Evolutionary conservation across 2,329 filamentous ascomycete species (phyloP), one percentile per base, ranked within the genome.

Genomic region (Cladosporium halotolerans): DNA sequence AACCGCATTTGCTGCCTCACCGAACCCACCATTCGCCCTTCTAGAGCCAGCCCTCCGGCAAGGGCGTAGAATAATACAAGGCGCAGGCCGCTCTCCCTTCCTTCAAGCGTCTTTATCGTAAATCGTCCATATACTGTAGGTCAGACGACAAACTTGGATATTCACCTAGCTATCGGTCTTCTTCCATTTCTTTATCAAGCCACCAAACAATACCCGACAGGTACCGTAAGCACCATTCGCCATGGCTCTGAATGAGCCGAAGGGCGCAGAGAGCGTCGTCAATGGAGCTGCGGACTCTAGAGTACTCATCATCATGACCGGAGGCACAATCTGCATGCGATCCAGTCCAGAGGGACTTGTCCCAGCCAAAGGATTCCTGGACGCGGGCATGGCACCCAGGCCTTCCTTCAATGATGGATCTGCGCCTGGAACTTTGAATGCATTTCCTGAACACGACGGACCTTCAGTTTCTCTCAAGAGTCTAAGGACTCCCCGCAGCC

Each of bases 301-400:
- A 42, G 87, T 96, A 10, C 77, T 96, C 59, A 86, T 96, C 64
- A 88, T 96, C 70, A 92, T 95, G 75, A 96, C 91, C 10, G 90
- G 80, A 56, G 87, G 86, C 42, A 90, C 86, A 6, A 96, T 96
- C 64, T 96, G 89, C 73, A 96, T 96, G 91, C 83, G 86, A 66
- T 85, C 84, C 52, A 89, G 89, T 9, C 79, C 81, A 8, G 82
- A 89, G 60, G 50, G 50, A 10, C 82, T 95, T 51, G 79, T 93
- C 34, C 91, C 91, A 5, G 76, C 76, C 13, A 62, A 68, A 62
- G 86, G 87, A 3, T 96, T 96, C 67, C 76, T 95, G 42, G 81
- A 93, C 63, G 83, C 83, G 60, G 89, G 89, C 63, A 85, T 96
- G 76, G 85, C 86, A 3, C 87, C 87, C 8, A 79, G 88, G 32